phyloP scores from a whole-genome alignment of 148 eudicot genomes.

The Rhododendron williamsianum region DNA sequence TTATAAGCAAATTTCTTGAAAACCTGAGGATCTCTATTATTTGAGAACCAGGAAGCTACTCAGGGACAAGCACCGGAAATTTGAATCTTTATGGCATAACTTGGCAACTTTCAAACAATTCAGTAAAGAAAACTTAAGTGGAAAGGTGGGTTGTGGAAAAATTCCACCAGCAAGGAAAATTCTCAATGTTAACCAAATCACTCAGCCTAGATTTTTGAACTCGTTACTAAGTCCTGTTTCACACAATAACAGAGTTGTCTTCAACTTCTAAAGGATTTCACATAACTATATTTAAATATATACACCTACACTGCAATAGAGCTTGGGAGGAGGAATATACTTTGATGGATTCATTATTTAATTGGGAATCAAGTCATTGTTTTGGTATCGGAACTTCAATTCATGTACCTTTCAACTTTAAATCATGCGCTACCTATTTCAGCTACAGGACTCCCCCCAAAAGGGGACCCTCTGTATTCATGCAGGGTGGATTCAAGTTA shows the following conservation, averaged over 20 bases:
- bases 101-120: not conserved
- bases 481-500: not conserved
- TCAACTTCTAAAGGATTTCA: not conserved
- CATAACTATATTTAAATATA: too few relatives aligned
- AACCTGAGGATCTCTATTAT: not conserved
- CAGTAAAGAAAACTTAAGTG: not conserved
- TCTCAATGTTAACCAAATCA: not conserved
- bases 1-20: not conserved
- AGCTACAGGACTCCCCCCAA: not conserved
- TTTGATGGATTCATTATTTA: not conserved
- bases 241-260: not conserved
- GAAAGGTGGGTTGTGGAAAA: not conserved
- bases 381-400: not conserved
- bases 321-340: not conserved
- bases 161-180: not conserved
- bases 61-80: not conserved
- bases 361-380: not conserved
- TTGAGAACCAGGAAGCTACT: slow-evolving; percentile 1
- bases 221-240: not conserved
- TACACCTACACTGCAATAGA: not conserved
- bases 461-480: not conserved
- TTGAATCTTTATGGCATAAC: not conserved
- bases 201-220: not conserved
- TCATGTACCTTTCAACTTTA: not conserved
- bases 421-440: not conserved